Evolutionary conservation across 805 yeast genomes (phyloP), one percentile per base, ranked within the genome.

Genomic region (Yamadazyma endophytica): DNA sequence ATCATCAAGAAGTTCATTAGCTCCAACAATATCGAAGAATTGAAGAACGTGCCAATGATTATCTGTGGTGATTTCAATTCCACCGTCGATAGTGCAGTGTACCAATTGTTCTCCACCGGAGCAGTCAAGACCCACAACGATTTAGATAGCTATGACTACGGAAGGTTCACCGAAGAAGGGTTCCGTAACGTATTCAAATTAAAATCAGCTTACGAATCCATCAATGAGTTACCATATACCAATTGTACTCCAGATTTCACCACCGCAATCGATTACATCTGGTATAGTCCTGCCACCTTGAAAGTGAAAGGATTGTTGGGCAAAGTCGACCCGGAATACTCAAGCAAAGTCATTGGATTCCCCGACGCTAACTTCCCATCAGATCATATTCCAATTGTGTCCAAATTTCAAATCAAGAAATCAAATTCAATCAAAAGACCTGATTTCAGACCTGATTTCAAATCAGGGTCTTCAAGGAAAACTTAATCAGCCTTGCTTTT

Each of bases 11-110:
- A 67, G 50, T 69, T 64, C 35, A 44, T 50, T 30, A 68, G 68
- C 44, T 50, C 71, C 13, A 67, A 64, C 35, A 54, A 66, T 24
- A 58, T 64, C 17, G 77, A 72, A 19, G 78, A 73, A 13, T 46
- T 72, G 26, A 76, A 74, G 56, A 78, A 74, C 47, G 58, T 79
- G 17, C 89, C 96, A n/a, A 58, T 88, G 37, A 58, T 90, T 12
- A 78, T 92, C 23, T 85, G 97, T 64, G 97, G 97, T 56, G 98
- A 92, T 66, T 89, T 88, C 67, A 92, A 92, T 60, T 90, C 97
- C 2, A 79, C 81, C 30, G 63, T 72, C 13, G 79, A 82, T 47
- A 82, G 94, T 42, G 98, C 97, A 2, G 99, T 92, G 13, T 90
- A 86, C 55, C 92, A 88, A 61, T 69, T 92, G 42, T 74, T 92